A percentile compares a stretch with the other conserved stretches of the same genome.
phyloP scores from a whole-genome alignment of 257 asterid genomes.

The Solanum chmielewskii region DNA sequence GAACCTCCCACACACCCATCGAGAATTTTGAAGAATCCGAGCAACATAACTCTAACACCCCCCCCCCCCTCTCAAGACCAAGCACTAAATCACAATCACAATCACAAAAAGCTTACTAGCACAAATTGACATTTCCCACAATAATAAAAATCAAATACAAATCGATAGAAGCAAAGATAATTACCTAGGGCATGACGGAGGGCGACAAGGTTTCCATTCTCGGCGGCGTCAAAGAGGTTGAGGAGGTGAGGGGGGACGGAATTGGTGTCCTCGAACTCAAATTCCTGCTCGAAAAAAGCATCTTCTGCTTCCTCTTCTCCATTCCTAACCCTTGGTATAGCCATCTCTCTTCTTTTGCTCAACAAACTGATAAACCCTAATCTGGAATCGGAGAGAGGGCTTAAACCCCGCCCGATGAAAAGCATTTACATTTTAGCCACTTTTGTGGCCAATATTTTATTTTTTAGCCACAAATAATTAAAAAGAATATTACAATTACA shows the following conservation, averaged over 20 bases:
- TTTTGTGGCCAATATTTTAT: too few relatives aligned
- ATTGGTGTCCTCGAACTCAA: conserved; percentile 30
- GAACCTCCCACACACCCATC: not conserved
- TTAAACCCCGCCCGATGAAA: not conserved
- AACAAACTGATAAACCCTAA: not conserved
- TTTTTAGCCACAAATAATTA: not conserved
- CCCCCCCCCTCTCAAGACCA: not conserved
- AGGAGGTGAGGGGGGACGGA: conserved; percentile 71
- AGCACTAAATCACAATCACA: not conserved
- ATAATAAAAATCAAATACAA: not conserved
- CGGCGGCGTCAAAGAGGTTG: conserved; percentile 61
- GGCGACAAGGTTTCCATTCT: conserved; percentile 52
- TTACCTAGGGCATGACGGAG: conserved; percentile 74
- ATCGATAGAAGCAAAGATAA: not conserved
- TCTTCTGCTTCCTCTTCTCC: conserved; percentile 61
- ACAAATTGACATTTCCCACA: not conserved
- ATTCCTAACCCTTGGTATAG: conserved; percentile 62
- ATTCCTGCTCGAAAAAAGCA: conserved; percentile 49
- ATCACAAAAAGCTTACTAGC: not conserved
- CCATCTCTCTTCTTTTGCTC: conserved; percentile 26
- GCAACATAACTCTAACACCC: not conserved
- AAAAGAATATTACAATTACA: not conserved
- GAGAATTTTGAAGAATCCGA: not conserved
- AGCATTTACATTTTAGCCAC: not conserved
- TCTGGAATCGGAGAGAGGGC: not conserved